Conservation (phyloP, 176 grass and related monocot genomes). For the Triticum aestivum region IWGSC_CS_RefSeq_v2.1 NC_057798.1:707565871-707566370, state of each 20-base stretch:
- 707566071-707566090: slow-evolving; percentile 41
- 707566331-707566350: slow-evolving; percentile 45
- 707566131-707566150: slow-evolving; percentile 37
- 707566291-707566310: slow-evolving; percentile 66
- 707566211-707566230: not conserved
- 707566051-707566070: slow-evolving; percentile 39
- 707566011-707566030: slow-evolving; percentile 14
- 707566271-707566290: slow-evolving; percentile 35
- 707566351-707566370: slow-evolving; percentile 6
- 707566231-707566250: slow-evolving; percentile 33
- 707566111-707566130: slow-evolving; percentile 26
- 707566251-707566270: slow-evolving; percentile 27
- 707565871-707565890: slow-evolving; percentile 18
- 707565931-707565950: slow-evolving; percentile 35
- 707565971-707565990: slow-evolving; percentile 29
- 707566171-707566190: slow-evolving; percentile 23
- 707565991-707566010: slow-evolving; percentile 6
- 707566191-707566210: slow-evolving; percentile 1
- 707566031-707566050: slow-evolving; percentile 30
- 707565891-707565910: slow-evolving; percentile 2
- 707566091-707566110: slow-evolving; percentile 46
- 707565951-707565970: slow-evolving; percentile 39
- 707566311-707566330: slow-evolving; percentile 55
- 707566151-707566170: slow-evolving; percentile 16
- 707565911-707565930: not conserved